phyloP scores from a whole-genome alignment of 2,329 filamentous ascomycete species.

The Neonectria neomacrospora region DNA sequence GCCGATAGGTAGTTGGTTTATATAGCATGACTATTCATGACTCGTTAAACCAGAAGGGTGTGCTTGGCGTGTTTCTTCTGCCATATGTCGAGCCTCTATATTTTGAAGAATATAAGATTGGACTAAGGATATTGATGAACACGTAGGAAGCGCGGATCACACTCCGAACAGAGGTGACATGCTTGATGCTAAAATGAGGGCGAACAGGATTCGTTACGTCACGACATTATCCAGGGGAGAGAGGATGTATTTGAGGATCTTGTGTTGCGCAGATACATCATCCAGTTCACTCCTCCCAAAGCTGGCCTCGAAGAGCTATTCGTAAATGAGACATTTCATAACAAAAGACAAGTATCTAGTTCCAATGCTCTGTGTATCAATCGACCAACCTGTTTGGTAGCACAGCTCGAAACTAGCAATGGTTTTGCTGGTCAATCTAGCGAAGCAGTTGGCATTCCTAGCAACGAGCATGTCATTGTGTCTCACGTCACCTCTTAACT shows the following conservation, averaged over 20 bases:
- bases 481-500: not conserved
- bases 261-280: not conserved
- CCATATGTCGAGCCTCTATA: not conserved
- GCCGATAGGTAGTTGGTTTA: slow-evolving; percentile 26
- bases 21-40: slow-evolving; percentile 34
- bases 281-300: not conserved
- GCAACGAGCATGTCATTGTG: not conserved
- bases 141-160: not conserved
- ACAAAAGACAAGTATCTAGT: too few relatives aligned
- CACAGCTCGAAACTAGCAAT: not conserved
- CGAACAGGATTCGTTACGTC: not conserved
- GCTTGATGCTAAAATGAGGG: not conserved
- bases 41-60: slow-evolving; percentile 3
- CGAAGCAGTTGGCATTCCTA: not conserved
- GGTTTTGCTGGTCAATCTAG: not conserved
- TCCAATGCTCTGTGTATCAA: not conserved
- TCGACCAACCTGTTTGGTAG: not conserved
- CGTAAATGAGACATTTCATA: too few relatives aligned
- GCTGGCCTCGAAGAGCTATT: too few relatives aligned
- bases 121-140: not conserved
- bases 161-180: not conserved
- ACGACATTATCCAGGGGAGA: not conserved
- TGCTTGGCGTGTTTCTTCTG: not conserved
- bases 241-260: not conserved
- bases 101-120: not conserved